Base-by-base conservation (phyloP, 805 yeast genomes). In the Yarrowia sp. region DNA sequence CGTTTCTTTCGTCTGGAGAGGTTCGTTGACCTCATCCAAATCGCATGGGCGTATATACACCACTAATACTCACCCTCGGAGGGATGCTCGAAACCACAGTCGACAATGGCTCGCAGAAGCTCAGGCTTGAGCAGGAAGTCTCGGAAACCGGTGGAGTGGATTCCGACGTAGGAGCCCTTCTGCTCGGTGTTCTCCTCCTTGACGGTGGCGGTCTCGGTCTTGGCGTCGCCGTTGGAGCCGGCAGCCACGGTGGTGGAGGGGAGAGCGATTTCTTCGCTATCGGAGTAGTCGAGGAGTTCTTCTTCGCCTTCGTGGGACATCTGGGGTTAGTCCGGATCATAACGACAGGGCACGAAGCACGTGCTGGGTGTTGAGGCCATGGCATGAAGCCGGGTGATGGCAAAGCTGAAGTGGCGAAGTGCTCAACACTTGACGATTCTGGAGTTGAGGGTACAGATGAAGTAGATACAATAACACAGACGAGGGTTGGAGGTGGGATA, bases 41-140 rank as follows among this genome's bases (percentile, higher is more conserved):
- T n/a, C n/a, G 32, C 32, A 26, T 3, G 32, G 32, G 32, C 32
- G 32, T 26, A 5, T 26, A 26, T 26, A 26, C 32, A 26, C 32
- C 45, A 38, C 40, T 12, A 38, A 53, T 79, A 89, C 95, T 86
- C 82, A 90, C 95, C 96, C 89, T 94, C 99, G 73, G 97, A 92
- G 73, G 99, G 99, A 84, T 94, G 99, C 84, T 94, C 99, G 79
- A 94, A 94, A 85, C 99, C 99, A 85, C 98, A 92, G 82, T 94
- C 99, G 74, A 93, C 96, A 78, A 94, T 94, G 73, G 99, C 99
- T 82, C 99, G 90, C 77, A 94, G 85, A 74, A 94, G 86, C 83
- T 95, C 99, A 41, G 98, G 98, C 83, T 95, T 95, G 81, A 94
- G 86, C 77, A 95, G 83, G 82, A 94, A 94, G 83, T 95, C 99